A percentile compares a stretch with the other conserved stretches of the same genome.
Conservation (phyloP, 1,284 basidiomycete species). For the Exobasidium cylindrosporum region DNA sequence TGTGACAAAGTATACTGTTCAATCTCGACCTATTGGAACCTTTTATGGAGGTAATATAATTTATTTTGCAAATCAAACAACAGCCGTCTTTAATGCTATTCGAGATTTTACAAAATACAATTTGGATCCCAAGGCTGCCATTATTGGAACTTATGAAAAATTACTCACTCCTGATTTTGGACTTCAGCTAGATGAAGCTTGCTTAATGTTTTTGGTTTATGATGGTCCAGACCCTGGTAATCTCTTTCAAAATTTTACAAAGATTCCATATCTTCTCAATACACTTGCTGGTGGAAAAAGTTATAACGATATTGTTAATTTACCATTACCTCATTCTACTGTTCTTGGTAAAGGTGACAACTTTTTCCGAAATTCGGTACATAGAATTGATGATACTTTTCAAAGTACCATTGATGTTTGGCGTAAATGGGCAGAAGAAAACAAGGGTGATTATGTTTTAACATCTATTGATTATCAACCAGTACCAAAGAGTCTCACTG, state of each 20-base stretch:
- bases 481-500: conserved; percentile 7
- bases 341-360: not conserved
- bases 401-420: not conserved
- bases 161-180: not conserved
- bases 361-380: conserved; percentile 4
- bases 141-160: conserved; percentile 15
- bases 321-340: not conserved
- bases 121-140: conserved; percentile 16
- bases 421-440: not conserved
- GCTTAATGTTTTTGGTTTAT: conserved; percentile 17
- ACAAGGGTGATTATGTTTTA: conserved; percentile 12
- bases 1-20: conserved; percentile 32
- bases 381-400: not conserved
- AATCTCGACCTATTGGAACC: conserved; percentile 25
- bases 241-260: conserved; percentile 11
- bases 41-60: conserved; percentile 13
- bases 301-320: conserved; percentile 6
- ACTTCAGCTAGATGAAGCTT: conserved; percentile 1
- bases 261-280: conserved; percentile 17
- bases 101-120: conserved; percentile 10
- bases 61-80: conserved; percentile 7
- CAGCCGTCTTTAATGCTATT: not conserved
- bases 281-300: not conserved
- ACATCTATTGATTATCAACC: conserved; percentile 17
- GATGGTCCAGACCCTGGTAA: conserved; percentile 13